Percentiles rank a stretch among this genome's conserved stretches.
Conservation (phyloP, 1,284 basidiomycete species). For the Trametes hirsuta region DNA sequence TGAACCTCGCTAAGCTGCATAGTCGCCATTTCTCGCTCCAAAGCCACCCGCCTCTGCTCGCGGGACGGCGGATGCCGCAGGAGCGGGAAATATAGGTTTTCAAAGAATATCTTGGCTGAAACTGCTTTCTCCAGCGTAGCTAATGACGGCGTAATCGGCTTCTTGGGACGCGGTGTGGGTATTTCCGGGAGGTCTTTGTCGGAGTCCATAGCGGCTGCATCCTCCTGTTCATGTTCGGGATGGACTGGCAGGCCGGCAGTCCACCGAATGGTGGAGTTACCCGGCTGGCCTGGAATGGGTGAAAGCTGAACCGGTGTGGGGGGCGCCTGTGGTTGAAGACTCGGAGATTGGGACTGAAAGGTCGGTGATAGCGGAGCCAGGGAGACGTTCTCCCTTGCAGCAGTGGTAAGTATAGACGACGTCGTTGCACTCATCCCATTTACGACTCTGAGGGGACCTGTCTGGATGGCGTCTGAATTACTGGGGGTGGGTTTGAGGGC, state of each 20-base stretch:
- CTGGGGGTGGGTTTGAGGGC: slow-evolving; percentile 62
- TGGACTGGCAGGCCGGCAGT: slow-evolving; percentile 61
- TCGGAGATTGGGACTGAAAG: slow-evolving; percentile 33
- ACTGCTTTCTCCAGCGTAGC: slow-evolving; percentile 93
- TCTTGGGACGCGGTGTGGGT: slow-evolving; percentile 46
- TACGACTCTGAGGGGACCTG: slow-evolving; percentile 74
- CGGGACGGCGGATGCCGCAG: slow-evolving; percentile 83
- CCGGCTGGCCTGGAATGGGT: slow-evolving; percentile 50
- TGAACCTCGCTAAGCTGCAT: slow-evolving; percentile 73
- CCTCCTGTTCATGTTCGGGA: slow-evolving; percentile 65
- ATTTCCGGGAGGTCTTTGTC: slow-evolving; percentile 35
- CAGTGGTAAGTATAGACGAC: slow-evolving; percentile 70
- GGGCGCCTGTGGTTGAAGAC: slow-evolving; percentile 18
- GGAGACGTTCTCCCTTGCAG: slow-evolving; percentile 65
- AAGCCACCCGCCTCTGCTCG: slow-evolving; percentile 81
- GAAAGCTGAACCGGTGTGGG: slow-evolving; percentile 34
- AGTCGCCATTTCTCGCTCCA: slow-evolving; percentile 85
- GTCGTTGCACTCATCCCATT: slow-evolving; percentile 77
- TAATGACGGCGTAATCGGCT: slow-evolving; percentile 79
- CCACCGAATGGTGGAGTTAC: slow-evolving; percentile 64
- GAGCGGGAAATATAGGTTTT: slow-evolving; percentile 94
- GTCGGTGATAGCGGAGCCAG: slow-evolving; percentile 41
- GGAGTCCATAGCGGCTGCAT: slow-evolving; percentile 35
- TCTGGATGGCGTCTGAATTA: slow-evolving; percentile 43
- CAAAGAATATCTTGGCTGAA: slow-evolving; percentile 92